phyloP scores from a whole-genome alignment of 148 eudicot species.

The Talinum fruticosum region DNA sequence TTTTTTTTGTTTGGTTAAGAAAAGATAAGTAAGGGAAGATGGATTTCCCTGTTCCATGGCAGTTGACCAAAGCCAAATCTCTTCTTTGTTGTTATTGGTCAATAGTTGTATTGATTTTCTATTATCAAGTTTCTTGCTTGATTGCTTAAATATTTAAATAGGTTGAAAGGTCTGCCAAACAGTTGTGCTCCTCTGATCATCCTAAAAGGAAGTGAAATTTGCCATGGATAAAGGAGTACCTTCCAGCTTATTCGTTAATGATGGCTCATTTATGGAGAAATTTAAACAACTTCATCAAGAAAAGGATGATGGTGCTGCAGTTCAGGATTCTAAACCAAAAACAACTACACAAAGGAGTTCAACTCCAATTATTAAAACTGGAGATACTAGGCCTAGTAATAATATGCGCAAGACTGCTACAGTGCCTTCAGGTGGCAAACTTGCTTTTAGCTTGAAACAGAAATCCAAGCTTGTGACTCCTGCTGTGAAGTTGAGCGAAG shows the following conservation, averaged over 20 bases:
- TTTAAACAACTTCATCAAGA: constrained; percentile 82
- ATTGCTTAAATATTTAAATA: constrained; percentile 34
- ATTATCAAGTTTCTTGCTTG: neutral
- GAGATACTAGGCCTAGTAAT: constrained; percentile 38
- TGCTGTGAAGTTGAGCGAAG: constrained; percentile 70
- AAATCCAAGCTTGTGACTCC: constrained; percentile 83
- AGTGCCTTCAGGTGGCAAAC: constrained; percentile 65
- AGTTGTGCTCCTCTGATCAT: constrained; percentile 46
- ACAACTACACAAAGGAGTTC: constrained; percentile 32
- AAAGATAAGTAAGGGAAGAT: neutral
- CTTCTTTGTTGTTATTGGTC: neutral
- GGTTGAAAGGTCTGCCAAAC: constrained; percentile 47
- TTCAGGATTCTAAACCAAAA: constrained; percentile 37
- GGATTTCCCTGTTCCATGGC: neutral
- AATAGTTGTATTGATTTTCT: neutral
- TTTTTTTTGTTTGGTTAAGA: too few relatives aligned
- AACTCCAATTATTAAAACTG: constrained; percentile 46
- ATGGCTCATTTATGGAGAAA: constrained; percentile 97
- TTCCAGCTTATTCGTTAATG: constrained; percentile 72
- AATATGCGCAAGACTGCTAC: constrained; percentile 30
- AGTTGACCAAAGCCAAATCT: neutral
- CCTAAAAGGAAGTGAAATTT: constrained; percentile 30
- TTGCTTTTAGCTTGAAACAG: constrained; percentile 89
- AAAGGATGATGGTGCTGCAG: constrained; percentile 38
- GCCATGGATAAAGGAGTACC: constrained; percentile 67